These are phyloP conservation scores for Hyaloperonospora arabidopsidis DNA, from an alignment of 352 stramenopile genomes.

Conservation along the genomic window DNA sequence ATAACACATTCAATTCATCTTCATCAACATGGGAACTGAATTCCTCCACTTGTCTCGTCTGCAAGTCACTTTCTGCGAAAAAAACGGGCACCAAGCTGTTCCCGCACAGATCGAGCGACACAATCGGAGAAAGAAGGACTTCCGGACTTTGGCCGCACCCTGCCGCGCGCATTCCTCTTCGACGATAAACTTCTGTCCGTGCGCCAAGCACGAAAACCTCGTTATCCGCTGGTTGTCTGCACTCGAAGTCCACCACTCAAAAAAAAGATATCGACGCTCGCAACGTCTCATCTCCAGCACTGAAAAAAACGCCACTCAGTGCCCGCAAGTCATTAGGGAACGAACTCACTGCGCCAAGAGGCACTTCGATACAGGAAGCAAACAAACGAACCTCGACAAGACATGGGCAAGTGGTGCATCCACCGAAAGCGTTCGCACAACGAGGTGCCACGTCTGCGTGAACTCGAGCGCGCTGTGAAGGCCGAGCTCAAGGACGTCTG, in stretches of 20 bases:
- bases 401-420: slow-evolving; percentile 30
- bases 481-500: slow-evolving; percentile 50
- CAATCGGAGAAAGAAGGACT: not conserved
- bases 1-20: not conserved
- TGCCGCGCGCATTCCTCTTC: slow-evolving; percentile 6
- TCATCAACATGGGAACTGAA: slow-evolving; percentile 7
- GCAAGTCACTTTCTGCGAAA: slow-evolving; percentile 14
- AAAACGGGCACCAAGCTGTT: slow-evolving; percentile 5
- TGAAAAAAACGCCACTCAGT: slow-evolving; percentile 16
- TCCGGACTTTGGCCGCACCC: slow-evolving; percentile 3
- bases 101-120: not conserved
- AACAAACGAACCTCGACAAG: slow-evolving; percentile 6
- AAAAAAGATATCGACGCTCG: slow-evolving; percentile 18
- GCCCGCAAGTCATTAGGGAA: slow-evolving; percentile 28
- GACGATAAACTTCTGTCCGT: not conserved
- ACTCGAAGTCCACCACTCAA: not conserved
- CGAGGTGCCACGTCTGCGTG: slow-evolving; percentile 55
- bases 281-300: slow-evolving; percentile 9
- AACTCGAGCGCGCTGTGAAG: slow-evolving; percentile 61
- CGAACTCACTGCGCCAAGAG: slow-evolving; percentile 2
- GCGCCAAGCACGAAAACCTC: not conserved
- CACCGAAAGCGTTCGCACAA: slow-evolving; percentile 30
- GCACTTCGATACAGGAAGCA: slow-evolving; percentile 2
- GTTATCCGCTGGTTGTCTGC: slow-evolving; percentile 9
- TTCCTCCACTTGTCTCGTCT: slow-evolving; percentile 10